Evolutionary conservation across 75 land plant genomes (phyloP).

Genomic region (Chamaecyparis obtusa): DNA sequence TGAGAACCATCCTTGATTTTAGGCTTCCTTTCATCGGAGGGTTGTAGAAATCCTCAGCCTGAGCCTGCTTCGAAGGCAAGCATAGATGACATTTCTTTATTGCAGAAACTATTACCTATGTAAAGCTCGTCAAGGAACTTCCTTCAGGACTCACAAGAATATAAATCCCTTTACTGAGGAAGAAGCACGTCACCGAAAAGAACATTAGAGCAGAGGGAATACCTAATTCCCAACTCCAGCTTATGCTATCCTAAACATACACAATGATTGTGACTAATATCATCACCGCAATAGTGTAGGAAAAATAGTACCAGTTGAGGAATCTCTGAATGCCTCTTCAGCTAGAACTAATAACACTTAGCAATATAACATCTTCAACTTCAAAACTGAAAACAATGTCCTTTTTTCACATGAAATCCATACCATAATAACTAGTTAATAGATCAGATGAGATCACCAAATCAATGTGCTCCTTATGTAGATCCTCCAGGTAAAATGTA

Average conservation of each 20-base stretch:
- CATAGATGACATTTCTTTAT: slow-evolving; percentile 32
- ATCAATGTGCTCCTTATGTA: no score
- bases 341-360: no score
- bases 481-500: no score
- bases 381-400: no score
- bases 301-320: slow-evolving; percentile 59
- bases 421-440: no score
- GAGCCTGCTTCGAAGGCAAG: background rate
- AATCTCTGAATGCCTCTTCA: slow-evolving; percentile 16
- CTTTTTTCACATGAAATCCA: no score
- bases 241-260: slow-evolving; percentile 47
- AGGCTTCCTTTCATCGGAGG: slow-evolving; percentile 22
- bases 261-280: slow-evolving; percentile 43
- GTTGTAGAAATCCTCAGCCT: slow-evolving; percentile 26
- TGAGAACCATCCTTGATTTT: no score
- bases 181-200: slow-evolving; percentile 35
- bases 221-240: slow-evolving; percentile 59
- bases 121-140: slow-evolving; percentile 43
- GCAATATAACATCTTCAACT: no score
- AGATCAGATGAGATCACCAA: no score
- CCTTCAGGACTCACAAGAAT: no score
- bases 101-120: slow-evolving; percentile 55
- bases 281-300: slow-evolving; percentile 43
- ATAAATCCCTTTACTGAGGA: slow-evolving; percentile 48
- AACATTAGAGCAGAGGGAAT: slow-evolving; percentile 43